A percentile compares a stretch with the other conserved stretches of the same genome.
phyloP scores from a whole-genome alignment of 345 rosid species.

The Gossypium raimondii region DNA sequence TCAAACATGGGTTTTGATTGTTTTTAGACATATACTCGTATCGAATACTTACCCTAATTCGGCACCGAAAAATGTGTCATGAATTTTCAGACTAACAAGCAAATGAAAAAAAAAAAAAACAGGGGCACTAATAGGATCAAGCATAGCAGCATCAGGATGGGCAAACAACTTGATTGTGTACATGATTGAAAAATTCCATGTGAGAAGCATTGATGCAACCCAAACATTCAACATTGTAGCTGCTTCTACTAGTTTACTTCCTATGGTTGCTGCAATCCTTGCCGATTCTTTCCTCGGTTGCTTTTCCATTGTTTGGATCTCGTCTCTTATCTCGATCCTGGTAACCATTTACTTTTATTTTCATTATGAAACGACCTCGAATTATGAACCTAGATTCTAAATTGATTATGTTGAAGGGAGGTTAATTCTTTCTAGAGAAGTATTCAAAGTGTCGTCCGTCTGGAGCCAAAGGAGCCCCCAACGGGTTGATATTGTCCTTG shows the following conservation, averaged over 20 bases:
- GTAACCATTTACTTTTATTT: slow-evolving; percentile 21
- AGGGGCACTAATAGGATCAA: slow-evolving; percentile 37
- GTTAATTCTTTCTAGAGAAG: too few species aligned
- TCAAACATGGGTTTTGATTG: too few species aligned
- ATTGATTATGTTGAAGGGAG: too few species aligned
- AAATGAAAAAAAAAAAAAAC: neutral
- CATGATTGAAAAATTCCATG: slow-evolving; percentile 33
- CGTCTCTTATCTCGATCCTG: slow-evolving; percentile 31
- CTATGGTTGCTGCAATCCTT: slow-evolving; percentile 36
- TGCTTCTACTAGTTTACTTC: slow-evolving; percentile 32
- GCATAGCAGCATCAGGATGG: slow-evolving; percentile 40
- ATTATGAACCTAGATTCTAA: too few species aligned
- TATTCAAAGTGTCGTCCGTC: too few species aligned
- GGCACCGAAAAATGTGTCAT: neutral
- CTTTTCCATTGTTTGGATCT: slow-evolving; percentile 25
- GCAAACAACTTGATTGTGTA: slow-evolving; percentile 38
- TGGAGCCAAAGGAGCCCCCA: too few species aligned
- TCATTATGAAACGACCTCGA: too few species aligned
- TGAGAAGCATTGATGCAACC: slow-evolving; percentile 41
- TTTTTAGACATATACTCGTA: neutral
- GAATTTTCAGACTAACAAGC: neutral
- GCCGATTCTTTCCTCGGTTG: slow-evolving; percentile 45
- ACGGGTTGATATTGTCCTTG: too few species aligned
- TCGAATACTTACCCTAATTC: neutral
- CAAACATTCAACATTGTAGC: slow-evolving; percentile 31